phyloP scores from a whole-genome alignment of 2,329 filamentous ascomycete genomes.

The Clarireedia homoeocarpa region DNA sequence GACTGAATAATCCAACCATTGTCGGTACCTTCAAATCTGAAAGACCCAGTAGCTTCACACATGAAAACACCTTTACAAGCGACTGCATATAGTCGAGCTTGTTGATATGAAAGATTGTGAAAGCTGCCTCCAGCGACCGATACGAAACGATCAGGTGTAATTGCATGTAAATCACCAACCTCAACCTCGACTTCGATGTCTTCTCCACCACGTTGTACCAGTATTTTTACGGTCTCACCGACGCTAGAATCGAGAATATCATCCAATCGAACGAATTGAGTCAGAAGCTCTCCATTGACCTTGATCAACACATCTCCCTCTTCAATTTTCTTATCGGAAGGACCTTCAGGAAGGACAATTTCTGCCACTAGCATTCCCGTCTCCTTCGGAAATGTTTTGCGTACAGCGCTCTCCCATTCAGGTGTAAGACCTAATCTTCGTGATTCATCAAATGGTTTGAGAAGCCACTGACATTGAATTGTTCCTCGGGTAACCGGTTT shows the following conservation, averaged over 20 bases:
- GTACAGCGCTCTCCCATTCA: slow-evolving; percentile 78
- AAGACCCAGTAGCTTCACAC: slow-evolving; percentile 90
- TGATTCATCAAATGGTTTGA: slow-evolving; percentile 97
- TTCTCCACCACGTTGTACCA: slow-evolving; percentile 82
- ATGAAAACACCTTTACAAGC: slow-evolving; percentile 88
- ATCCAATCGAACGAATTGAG: slow-evolving; percentile 86
- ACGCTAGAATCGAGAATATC: slow-evolving; percentile 87
- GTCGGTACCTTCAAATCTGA: slow-evolving; percentile 84
- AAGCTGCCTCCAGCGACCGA: slow-evolving; percentile 91
- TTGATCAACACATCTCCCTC: slow-evolving; percentile 92
- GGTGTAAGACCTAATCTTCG: slow-evolving; percentile 77
- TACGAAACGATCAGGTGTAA: slow-evolving; percentile 93
- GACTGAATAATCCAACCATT: slow-evolving; percentile 92
- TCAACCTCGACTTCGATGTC: slow-evolving; percentile 72
- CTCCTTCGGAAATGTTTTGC: slow-evolving; percentile 79
- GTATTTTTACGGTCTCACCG: slow-evolving; percentile 65
- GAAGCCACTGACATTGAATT: slow-evolving; percentile 95
- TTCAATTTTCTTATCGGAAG: slow-evolving; percentile 77
- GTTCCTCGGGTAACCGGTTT: slow-evolving; percentile 78
- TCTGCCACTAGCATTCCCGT: slow-evolving; percentile 97
- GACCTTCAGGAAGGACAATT: slow-evolving; percentile 85
- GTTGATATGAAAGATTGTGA: slow-evolving; percentile 94
- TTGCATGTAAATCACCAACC: slow-evolving; percentile 85
- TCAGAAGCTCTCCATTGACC: slow-evolving; percentile 87
- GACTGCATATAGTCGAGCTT: slow-evolving; percentile 91